phyloP scores from a whole-genome alignment of 2,329 filamentous ascomycete species.

The Lachnellula suecica region DNA sequence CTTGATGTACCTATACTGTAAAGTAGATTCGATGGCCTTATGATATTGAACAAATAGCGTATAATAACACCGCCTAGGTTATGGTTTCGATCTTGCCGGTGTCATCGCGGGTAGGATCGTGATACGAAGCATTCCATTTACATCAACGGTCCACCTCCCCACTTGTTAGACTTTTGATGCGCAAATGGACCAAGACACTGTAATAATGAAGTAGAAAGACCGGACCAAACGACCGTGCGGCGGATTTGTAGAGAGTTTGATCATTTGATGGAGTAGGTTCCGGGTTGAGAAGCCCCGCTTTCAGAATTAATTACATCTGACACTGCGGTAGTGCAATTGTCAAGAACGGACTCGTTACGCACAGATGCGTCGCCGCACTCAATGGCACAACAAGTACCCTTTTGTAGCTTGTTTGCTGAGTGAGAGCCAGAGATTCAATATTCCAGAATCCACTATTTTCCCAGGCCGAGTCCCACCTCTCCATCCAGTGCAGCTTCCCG shows the following conservation, averaged over 20 bases:
- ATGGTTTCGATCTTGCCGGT: slow-evolving; percentile 17
- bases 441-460: not conserved
- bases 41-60: slow-evolving; percentile 4
- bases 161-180: slow-evolving; percentile 16
- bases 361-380: not conserved
- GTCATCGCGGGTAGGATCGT: slow-evolving; percentile 15
- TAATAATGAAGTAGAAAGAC: not conserved
- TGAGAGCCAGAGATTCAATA: not conserved
- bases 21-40: slow-evolving; percentile 1
- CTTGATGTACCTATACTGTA: not conserved
- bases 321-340: not conserved
- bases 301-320: no score
- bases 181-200: not conserved
- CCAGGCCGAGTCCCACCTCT: not conserved
- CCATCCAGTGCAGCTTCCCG: slow-evolving; percentile 3
- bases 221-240: not conserved
- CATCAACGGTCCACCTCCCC: slow-evolving; percentile 7
- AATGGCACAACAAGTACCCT: no score
- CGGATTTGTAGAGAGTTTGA: not conserved
- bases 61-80: no score
- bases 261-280: no score
- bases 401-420: not conserved
- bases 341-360: not conserved
- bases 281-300: no score
- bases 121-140: not conserved